Percentiles rank a stretch among this genome's conserved stretches.
Evolutionary conservation across 2,329 filamentous ascomycete genomes (phyloP).

Genomic region (Canariomyces notabilis): DNA sequence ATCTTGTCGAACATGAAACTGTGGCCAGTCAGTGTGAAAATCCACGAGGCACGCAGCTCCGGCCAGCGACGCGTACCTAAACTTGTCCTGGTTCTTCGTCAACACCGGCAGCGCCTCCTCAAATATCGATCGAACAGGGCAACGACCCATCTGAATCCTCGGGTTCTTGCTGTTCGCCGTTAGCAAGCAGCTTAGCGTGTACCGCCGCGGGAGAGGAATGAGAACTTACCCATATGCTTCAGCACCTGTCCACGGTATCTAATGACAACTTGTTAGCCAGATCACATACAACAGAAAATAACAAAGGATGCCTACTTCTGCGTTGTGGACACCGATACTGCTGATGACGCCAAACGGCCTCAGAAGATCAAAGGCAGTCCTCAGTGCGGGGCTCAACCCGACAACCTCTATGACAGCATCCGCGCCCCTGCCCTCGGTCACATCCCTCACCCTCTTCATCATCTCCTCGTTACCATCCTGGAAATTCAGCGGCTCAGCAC

Average conservation of each 20-base stretch:
- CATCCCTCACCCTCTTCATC: slow-evolving; percentile 63
- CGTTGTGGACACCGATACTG: slow-evolving; percentile 72
- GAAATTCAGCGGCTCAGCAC: slow-evolving; percentile 82
- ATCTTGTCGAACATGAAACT: slow-evolving; percentile 75
- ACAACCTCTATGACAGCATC: slow-evolving; percentile 81
- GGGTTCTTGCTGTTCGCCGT: slow-evolving; percentile 58
- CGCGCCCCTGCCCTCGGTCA: slow-evolving; percentile 74
- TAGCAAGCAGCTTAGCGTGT: slow-evolving; percentile 14
- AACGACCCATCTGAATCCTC: slow-evolving; percentile 69
- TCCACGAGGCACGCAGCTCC: background rate
- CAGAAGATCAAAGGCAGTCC: slow-evolving; percentile 65
- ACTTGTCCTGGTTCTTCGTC: slow-evolving; percentile 59
- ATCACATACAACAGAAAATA: background rate
- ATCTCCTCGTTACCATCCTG: slow-evolving; percentile 57
- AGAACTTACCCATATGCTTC: slow-evolving; percentile 50
- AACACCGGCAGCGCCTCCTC: slow-evolving; percentile 59
- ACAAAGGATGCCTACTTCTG: slow-evolving; percentile 46
- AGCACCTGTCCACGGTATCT: slow-evolving; percentile 62
- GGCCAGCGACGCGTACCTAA: slow-evolving; percentile 51
- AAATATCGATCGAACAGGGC: slow-evolving; percentile 68
- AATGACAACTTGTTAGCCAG: slow-evolving; percentile 4
- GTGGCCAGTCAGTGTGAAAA: slow-evolving; percentile 3
- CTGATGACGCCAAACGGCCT: slow-evolving; percentile 69
- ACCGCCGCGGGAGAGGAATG: background rate
- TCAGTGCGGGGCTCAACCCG: slow-evolving; percentile 62